Evolutionary conservation across 768 basidiomycete species (phyloP).

Genomic region (Clathrus columnatus): DNA sequence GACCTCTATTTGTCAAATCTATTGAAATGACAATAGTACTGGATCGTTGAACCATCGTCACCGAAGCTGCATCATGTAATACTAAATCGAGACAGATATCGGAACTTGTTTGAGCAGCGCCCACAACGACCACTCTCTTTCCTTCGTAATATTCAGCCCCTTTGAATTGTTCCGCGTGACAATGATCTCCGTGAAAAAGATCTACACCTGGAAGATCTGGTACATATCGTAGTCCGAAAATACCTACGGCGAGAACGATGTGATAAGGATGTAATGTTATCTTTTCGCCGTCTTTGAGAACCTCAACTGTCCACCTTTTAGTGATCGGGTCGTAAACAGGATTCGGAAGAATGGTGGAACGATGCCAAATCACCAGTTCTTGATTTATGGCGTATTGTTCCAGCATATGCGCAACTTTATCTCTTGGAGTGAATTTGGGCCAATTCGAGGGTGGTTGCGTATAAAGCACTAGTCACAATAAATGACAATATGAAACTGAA

Average conservation of each 20-base stretch:
- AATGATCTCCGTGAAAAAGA: conserved; percentile 23
- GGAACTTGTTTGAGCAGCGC: conserved; percentile 4
- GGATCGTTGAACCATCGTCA: conserved; percentile 10
- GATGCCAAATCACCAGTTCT: conserved; percentile 38
- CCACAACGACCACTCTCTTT: conserved; percentile 7
- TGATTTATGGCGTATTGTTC: conserved; percentile 33
- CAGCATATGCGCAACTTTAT: conserved; percentile 37
- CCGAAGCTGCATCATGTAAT: background rate
- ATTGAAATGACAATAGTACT: background rate
- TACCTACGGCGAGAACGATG: conserved; percentile 32
- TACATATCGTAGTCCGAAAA: conserved; percentile 26
- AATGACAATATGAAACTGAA: background rate
- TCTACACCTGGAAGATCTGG: conserved; percentile 22
- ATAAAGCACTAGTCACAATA: conserved; percentile 27
- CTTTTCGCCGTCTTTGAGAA: conserved; percentile 23
- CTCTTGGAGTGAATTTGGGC: conserved; percentile 33
- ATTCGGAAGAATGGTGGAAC: conserved; percentile 22
- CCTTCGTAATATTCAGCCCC: conserved; percentile 17
- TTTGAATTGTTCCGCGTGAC: conserved; percentile 27
- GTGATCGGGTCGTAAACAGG: conserved; percentile 26
- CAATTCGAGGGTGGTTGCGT: conserved; percentile 30
- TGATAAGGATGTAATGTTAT: conserved; percentile 29
- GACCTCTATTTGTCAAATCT: background rate
- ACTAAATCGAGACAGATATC: conserved; percentile 7
- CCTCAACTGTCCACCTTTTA: conserved; percentile 27